Evolutionary conservation across 1,284 basidiomycete genomes (phyloP), one percentile per base, ranked within the genome.

Genomic region (Cerrena zonata): DNA sequence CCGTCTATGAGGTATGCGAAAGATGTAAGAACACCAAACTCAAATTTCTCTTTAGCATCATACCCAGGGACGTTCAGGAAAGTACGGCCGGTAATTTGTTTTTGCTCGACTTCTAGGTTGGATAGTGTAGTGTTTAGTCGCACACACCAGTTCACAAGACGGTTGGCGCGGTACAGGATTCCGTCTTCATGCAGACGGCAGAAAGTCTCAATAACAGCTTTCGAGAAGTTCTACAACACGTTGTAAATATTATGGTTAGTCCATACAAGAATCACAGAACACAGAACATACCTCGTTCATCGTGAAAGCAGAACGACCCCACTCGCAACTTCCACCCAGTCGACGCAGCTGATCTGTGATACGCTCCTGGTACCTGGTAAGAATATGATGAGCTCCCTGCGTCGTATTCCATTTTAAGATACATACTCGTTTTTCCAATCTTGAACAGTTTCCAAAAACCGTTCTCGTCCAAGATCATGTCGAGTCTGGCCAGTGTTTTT

Each of bases 71-170:
- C 92, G 59, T 79, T 88, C 55, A 99, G 72, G 44, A 96, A 66
- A 0, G 93, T 97, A 51, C 89, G 84, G 0, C 95, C 95, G 7
- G 79, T 81, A n/a, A 98, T 76, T 61, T 91, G 82, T 65, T 94
- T 93, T 69, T 96, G 92, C 53, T 99, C 94, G 59, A 99, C 94
- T 79, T 99, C 96, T 50, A 99, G 78, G 70, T 97, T 98, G 45
- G 94, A 98, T 5, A 99, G 75, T 0, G 94, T 96, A 7, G 96
- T 99, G 69, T 97, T 97, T 56, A 99, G 73, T 65, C 85, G 82
- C 53, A 94, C 90, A 77, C 95, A 99, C 95, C 96, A 99, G 69
- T 99, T 98, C 58, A 99, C 95, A 47, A 99, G 82, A 34, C 95
- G 85, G 68, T 98, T 99, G 18, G 94, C 94, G 37, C 96, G 89